These are phyloP conservation scores for Hamamelis virginiana DNA, from an alignment of 164 flowering plant species.

Conservation along the genomic window DNA sequence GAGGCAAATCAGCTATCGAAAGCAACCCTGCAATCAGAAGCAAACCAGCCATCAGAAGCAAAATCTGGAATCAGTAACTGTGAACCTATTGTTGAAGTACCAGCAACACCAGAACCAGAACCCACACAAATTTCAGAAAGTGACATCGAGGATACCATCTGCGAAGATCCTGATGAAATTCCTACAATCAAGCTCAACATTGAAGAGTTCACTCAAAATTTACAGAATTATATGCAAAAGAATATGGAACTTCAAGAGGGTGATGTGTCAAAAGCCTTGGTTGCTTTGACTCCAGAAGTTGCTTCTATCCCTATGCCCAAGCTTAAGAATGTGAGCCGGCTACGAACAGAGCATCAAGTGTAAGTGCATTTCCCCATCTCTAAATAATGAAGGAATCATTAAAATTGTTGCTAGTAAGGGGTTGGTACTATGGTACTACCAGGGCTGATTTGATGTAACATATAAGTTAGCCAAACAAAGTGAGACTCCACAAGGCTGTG, in stretches of 20 bases:
- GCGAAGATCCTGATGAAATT: conserved; percentile 79
- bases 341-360: conserved; percentile 58
- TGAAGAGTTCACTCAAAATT: conserved; percentile 59
- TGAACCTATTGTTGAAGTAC: conserved; percentile 71
- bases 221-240: conserved; percentile 63
- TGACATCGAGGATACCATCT: conserved; percentile 69
- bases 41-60: conserved; percentile 11
- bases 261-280: conserved; percentile 68
- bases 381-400: neutral
- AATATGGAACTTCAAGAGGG: conserved; percentile 69
- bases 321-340: conserved; percentile 45
- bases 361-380: conserved; percentile 26
- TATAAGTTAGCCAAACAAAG: too few relatives aligned
- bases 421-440: too few relatives aligned
- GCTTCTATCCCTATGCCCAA: conserved; percentile 49
- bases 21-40: conserved; percentile 18
- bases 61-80: conserved; percentile 17
- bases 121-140: conserved; percentile 33
- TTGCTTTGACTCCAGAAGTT: conserved; percentile 44
- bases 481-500: too few relatives aligned
- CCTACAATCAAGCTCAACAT: conserved; percentile 80
- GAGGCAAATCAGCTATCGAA: conserved; percentile 19
- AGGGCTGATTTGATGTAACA: too few relatives aligned
- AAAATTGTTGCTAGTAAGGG: too few relatives aligned
- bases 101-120: conserved; percentile 75